phyloP scores from a whole-genome alignment of 495 filamentous ascomycete genomes.

The Pseudoneurospora amorphoporcata region DNA sequence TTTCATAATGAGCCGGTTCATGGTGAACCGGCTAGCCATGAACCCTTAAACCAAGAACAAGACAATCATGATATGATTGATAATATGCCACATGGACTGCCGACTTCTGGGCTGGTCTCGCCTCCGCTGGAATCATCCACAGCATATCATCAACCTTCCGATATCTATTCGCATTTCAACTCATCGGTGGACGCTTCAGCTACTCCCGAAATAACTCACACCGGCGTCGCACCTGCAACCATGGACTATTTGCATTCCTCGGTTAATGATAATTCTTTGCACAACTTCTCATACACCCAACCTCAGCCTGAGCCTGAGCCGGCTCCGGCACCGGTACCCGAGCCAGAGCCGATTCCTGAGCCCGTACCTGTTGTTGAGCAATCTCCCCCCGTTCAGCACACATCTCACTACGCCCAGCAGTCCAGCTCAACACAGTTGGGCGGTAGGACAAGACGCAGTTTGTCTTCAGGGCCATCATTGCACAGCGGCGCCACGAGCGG shows the following conservation, averaged over 20 bases:
- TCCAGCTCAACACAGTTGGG: background rate
- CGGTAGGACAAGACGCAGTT: conserved; percentile 1
- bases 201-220: conserved; percentile 1
- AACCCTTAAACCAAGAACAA: background rate
- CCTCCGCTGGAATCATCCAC: conserved; percentile 9
- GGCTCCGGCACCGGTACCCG: background rate
- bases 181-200: background rate
- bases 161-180: conserved; percentile 14
- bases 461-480: background rate
- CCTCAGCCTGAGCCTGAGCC: background rate
- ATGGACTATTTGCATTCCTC: conserved; percentile 7
- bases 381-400: background rate
- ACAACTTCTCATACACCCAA: conserved; percentile 2
- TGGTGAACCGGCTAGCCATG: background rate
- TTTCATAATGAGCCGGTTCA: conserved; percentile 6
- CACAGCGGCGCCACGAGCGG: background rate
- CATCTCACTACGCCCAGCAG: background rate
- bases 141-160: conserved; percentile 5
- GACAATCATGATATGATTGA: background rate
- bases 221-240: background rate
- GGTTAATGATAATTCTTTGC: conserved; percentile 1
- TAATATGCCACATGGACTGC: conserved; percentile 2
- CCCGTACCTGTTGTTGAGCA: conserved; percentile 1
- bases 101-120: background rate
- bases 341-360: background rate